Conservation (phyloP, 2,329 filamentous ascomycete genomes). For the Tympanopsis confertula region DNA sequence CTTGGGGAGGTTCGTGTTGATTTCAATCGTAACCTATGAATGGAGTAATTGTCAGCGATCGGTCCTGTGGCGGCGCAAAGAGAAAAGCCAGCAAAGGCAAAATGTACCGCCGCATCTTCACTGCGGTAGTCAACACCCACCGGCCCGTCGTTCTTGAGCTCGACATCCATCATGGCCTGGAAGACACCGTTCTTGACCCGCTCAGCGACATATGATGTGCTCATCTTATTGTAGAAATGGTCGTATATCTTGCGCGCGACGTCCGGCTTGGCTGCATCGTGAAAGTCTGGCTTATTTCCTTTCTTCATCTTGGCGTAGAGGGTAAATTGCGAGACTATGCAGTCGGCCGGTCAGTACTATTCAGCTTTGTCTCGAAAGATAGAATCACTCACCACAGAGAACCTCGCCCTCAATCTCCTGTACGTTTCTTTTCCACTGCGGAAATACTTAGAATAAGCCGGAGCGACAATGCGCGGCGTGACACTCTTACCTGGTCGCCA, state of each 20-base stretch:
- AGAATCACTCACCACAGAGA: conserved; percentile 64
- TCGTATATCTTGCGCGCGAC: conserved; percentile 75
- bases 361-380: no score
- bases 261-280: conserved; percentile 68
- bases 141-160: conserved; percentile 74
- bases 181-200: conserved; percentile 92
- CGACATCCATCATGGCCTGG: conserved; percentile 98
- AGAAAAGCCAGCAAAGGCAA: no score
- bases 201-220: conserved; percentile 57
- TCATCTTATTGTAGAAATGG: conserved; percentile 68
- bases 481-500: neutral
- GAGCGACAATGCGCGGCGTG: no score
- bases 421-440: conserved; percentile 80
- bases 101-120: neutral
- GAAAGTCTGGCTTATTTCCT: conserved; percentile 89
- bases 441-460: conserved; percentile 1
- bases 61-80: neutral
- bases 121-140: conserved; percentile 23
- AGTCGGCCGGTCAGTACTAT: no score
- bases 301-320: conserved; percentile 88
- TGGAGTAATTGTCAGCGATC: neutral
- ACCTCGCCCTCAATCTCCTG: conserved; percentile 82
- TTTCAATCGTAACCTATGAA: neutral
- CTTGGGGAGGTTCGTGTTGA: neutral
- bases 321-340: conserved; percentile 86